phyloP scores from a whole-genome alignment of 78 protist species.

The Dictyostelium intermedium region DNA sequence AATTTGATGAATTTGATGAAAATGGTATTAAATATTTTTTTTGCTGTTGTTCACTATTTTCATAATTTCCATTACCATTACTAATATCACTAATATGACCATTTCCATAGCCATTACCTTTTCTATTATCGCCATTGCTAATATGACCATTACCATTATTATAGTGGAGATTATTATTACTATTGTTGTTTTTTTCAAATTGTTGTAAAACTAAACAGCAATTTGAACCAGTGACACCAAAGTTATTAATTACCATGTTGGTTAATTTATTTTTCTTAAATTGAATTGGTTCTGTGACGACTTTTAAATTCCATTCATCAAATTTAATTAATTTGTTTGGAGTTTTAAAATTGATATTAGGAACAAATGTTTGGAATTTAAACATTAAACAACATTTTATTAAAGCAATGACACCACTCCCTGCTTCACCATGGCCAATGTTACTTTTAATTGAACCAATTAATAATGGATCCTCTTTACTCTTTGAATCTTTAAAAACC shows the following conservation, averaged over 20 bases:
- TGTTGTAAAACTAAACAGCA: background rate
- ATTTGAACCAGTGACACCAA: slow-evolving; percentile 29
- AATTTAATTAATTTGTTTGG: slow-evolving; percentile 59
- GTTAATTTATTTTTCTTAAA: background rate
- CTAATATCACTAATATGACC: background rate
- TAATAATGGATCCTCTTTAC: background rate
- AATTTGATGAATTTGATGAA: background rate
- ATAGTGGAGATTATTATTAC: too few species aligned
- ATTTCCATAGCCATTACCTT: background rate
- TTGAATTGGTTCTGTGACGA: slow-evolving; percentile 1
- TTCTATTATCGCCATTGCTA: too few species aligned
- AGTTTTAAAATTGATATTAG: slow-evolving; percentile 37
- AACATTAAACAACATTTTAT: slow-evolving; percentile 45
- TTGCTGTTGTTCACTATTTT: background rate
- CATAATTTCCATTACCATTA: background rate
- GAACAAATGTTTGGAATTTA: slow-evolving; percentile 22
- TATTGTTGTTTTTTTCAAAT: background rate
- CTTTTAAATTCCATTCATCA: slow-evolving; percentile 27
- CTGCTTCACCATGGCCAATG: slow-evolving; percentile 76
- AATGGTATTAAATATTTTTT: slow-evolving; percentile 22
- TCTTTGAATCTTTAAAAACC: slow-evolving; percentile 8
- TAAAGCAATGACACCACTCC: slow-evolving; percentile 60
- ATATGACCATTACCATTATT: background rate
- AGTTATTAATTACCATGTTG: slow-evolving; percentile 16
- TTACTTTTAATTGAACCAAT: slow-evolving; percentile 78